Conservation (phyloP, 2,329 filamentous ascomycete species). For the Ceratocystis lukuohia region DNA sequence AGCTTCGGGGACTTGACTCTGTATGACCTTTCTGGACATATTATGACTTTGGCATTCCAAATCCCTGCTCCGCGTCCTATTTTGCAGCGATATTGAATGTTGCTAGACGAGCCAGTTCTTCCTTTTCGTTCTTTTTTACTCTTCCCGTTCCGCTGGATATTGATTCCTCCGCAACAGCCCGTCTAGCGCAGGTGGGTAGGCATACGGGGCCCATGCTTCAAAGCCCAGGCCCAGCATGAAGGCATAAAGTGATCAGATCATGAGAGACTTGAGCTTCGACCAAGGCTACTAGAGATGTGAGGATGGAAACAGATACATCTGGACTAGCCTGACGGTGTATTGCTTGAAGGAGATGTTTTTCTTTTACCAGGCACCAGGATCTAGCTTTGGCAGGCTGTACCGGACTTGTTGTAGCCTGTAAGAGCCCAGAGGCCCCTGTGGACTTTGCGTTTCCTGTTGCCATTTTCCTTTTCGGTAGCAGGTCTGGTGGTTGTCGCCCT, state of each 20-base stretch:
- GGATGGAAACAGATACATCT: neutral
- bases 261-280: constrained; percentile 5
- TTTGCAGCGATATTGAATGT: neutral
- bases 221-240: neutral
- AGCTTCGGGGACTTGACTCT: no score
- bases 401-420: neutral
- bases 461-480: neutral
- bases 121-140: neutral
- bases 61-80: neutral
- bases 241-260: constrained; percentile 3
- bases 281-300: neutral
- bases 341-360: neutral
- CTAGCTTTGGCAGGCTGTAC: neutral
- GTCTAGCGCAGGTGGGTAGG: neutral
- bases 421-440: neutral
- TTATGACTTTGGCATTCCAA: no score
- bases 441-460: neutral
- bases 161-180: constrained; percentile 1
- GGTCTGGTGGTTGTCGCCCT: neutral
- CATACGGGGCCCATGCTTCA: neutral
- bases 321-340: neutral
- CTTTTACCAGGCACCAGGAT: neutral
- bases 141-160: neutral
- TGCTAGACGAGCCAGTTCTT: neutral
- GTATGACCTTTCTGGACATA: no score